These are phyloP conservation scores for Trichoderma polysporum DNA, from an alignment of 2,329 filamentous ascomycete species.

Conservation along the genomic window DNA sequence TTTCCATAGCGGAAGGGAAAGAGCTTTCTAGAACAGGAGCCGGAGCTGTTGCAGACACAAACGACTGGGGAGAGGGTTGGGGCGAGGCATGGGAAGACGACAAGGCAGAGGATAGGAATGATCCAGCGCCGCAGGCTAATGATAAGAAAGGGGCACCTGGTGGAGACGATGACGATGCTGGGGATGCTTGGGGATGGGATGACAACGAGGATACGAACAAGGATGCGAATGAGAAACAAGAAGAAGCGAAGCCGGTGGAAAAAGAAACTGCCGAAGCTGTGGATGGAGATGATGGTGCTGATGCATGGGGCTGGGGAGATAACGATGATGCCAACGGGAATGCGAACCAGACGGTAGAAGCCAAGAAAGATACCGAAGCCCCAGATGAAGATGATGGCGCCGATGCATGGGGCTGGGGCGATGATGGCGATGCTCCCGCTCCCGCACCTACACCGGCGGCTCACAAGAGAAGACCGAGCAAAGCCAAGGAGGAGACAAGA, in stretches of 20 bases:
- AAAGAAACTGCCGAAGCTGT: background rate
- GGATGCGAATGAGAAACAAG: conserved; percentile 12
- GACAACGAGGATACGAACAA: conserved; percentile 51
- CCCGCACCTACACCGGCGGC: conserved; percentile 7
- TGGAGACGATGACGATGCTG: conserved; percentile 66
- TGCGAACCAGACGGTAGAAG: conserved; percentile 10
- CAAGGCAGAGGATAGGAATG: conserved; percentile 43
- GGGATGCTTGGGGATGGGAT: conserved; percentile 68
- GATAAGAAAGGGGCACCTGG: conserved; percentile 52
- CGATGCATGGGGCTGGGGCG: conserved; percentile 87
- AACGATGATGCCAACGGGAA: conserved; percentile 43
- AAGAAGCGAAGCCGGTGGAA: conserved; percentile 10
- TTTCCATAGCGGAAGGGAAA: conserved; percentile 66
- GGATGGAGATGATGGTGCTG: conserved; percentile 44
- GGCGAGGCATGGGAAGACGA: conserved; percentile 77
- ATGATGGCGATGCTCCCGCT: conserved; percentile 50
- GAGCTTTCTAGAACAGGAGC: conserved; percentile 59
- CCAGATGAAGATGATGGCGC: conserved; percentile 44
- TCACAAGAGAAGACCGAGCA: conserved; percentile 15
- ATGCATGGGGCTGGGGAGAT: conserved; percentile 72
- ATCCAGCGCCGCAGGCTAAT: conserved; percentile 23
- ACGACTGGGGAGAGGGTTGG: conserved; percentile 77
- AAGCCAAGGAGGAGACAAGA: conserved; percentile 42
- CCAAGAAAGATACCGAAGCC: conserved; percentile 11
- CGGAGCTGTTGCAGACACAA: conserved; percentile 43